Base-by-base conservation (phyloP, 768 basidiomycete genomes). In the Lentinula boryana region DNA sequence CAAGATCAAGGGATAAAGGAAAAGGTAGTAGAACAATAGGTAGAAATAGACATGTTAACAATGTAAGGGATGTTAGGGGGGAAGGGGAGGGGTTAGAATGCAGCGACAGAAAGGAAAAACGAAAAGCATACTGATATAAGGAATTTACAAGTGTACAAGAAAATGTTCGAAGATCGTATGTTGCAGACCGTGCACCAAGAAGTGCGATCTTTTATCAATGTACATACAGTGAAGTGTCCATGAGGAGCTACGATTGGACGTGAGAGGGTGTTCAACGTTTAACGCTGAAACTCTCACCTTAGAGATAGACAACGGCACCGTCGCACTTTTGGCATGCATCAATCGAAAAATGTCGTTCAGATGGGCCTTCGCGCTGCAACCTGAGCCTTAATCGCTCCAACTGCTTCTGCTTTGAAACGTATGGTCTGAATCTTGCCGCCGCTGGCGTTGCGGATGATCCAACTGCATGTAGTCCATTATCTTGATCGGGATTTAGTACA, bases 321-420 rank as follows among this genome's bases (percentile, higher is more conserved):
- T 72, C 71, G 65, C 79, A 80, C 58, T 74, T 76, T 60, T 69
- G 75, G 67, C 77, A 81, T 56, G 67, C 67, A 46, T 73, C 62
- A 60, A 48, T 69, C 62, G 60, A 70, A 61, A 62, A 65, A 65
- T 60, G 63, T 69, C 62, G 64, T 69, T 66, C 69, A 54, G 64
- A 58, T 33, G 58, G 59, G 62, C 73, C 71, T 64, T 80, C 77
- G 49, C 65, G 69, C 65, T 80, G 49, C 68, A 92, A 72, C 64
- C 85, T 82, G 35, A 70, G 67, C 69, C 77, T 79, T 66, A 92
- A 72, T 72, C 81, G 84, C 68, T 82, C 81, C 65, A 92, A 70
- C 70, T 93, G 91, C 64, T 76, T 80, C 66, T 86, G 80, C 68
- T 81, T 86, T 31, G 85, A 78, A 51, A 89, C 85, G 68, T 77